Evolutionary conservation across 129 eudicot species (phyloP).

Genomic region (carrot (Daucus carota)): DNA sequence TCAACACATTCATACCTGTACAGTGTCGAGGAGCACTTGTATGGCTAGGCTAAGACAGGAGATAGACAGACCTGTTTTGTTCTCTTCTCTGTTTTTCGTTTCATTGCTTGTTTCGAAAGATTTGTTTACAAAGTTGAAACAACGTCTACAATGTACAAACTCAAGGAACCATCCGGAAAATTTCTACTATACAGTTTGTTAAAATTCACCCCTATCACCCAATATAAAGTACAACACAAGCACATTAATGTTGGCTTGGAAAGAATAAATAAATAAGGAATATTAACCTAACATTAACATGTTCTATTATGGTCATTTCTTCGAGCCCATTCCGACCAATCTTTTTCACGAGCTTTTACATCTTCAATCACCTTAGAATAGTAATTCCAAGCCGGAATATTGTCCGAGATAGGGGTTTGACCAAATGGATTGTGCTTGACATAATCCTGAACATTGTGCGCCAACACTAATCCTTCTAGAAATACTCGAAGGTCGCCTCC

Average conservation of each 20-base stretch:
- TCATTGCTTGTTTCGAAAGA: neutral
- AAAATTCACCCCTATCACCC: neutral
- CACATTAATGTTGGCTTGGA: neutral
- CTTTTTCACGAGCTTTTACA: neutral
- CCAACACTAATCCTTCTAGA: conserved; percentile 54
- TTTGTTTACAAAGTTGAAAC: neutral
- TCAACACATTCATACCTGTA: neutral
- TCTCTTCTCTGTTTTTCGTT: neutral
- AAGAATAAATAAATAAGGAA: neutral
- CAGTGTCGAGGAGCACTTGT: neutral
- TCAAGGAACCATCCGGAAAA: neutral
- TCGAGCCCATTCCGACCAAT: neutral
- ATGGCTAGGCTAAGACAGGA: neutral
- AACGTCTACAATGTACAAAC: neutral
- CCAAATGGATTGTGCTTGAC: conserved; percentile 73
- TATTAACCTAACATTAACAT: neutral
- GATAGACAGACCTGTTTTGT: neutral
- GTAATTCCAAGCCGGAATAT: conserved; percentile 52
- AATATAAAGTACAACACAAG: neutral
- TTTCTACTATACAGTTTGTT: neutral
- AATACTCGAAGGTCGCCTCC: conserved; percentile 60
- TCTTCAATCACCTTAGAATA: conserved; percentile 32
- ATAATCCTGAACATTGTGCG: conserved; percentile 58
- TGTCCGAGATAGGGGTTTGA: conserved; percentile 54
- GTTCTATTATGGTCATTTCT: neutral